These are phyloP conservation scores for Trichocladium uniseriatum DNA, from an alignment of 495 filamentous ascomycete genomes.

Conservation along the genomic window DNA sequence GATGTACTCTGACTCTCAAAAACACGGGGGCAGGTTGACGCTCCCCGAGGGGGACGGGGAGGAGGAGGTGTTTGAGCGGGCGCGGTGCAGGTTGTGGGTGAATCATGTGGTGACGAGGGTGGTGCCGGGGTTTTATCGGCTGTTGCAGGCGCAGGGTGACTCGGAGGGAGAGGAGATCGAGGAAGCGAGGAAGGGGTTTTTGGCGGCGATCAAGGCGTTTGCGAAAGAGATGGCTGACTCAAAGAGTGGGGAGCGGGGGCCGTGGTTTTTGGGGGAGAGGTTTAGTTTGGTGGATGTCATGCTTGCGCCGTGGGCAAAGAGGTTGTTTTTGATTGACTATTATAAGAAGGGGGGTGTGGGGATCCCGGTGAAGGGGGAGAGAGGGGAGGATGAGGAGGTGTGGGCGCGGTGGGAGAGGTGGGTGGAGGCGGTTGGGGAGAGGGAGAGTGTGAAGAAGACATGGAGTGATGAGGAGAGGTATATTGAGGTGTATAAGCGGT, in stretches of 20 bases:
- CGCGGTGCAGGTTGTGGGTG: constrained; percentile 56
- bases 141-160: constrained; percentile 39
- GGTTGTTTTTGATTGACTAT: constrained; percentile 61
- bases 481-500: constrained; percentile 55
- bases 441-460: constrained; percentile 51
- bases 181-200: constrained; percentile 41
- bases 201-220: constrained; percentile 44
- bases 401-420: constrained; percentile 57
- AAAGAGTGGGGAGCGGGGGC: constrained; percentile 33
- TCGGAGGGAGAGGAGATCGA: constrained; percentile 33
- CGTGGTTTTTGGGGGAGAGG: constrained; percentile 52
- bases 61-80: constrained; percentile 46
- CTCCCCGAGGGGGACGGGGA: constrained; percentile 25
- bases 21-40: constrained; percentile 38
- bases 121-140: constrained; percentile 53
- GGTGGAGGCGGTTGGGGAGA: constrained; percentile 44
- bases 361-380: constrained; percentile 35
- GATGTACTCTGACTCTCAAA: constrained; percentile 33
- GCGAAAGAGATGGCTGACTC: constrained; percentile 43
- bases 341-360: constrained; percentile 54
- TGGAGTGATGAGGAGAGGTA: constrained; percentile 55
- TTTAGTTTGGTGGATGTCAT: constrained; percentile 54
- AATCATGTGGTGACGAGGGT: constrained; percentile 56
- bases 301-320: constrained; percentile 56
- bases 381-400: constrained; percentile 33